phyloP scores from a whole-genome alignment of 2,329 filamentous ascomycete genomes.

The Ceratocystis variospora region DNA sequence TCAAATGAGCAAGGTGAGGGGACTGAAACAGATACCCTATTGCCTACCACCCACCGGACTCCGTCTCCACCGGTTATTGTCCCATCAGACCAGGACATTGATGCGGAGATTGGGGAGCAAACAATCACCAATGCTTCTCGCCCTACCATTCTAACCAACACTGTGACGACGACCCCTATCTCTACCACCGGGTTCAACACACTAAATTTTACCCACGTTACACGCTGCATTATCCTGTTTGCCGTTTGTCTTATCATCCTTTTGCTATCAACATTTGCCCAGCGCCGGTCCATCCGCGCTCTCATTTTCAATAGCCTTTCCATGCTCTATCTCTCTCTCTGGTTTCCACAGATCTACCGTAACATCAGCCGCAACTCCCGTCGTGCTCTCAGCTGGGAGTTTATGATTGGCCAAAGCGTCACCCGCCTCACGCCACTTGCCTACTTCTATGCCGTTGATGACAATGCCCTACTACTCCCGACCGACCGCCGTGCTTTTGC shows the following conservation, averaged over 20 bases:
- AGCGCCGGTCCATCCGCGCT: conserved; percentile 42
- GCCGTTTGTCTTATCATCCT: conserved; percentile 44
- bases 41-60: conserved; percentile 18
- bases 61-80: conserved; percentile 34
- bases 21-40: conserved; percentile 9
- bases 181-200: conserved; percentile 25
- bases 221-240: conserved; percentile 43
- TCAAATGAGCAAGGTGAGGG: conserved; percentile 5
- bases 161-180: conserved; percentile 24
- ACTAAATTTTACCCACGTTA: conserved; percentile 40
- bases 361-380: conserved; percentile 86
- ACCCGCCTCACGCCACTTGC: conserved; percentile 66
- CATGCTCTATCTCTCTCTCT: conserved; percentile 74
- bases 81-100: conserved; percentile 50
- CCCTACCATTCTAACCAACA: conserved; percentile 15
- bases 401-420: conserved; percentile 69
- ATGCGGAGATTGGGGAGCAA: conserved; percentile 41
- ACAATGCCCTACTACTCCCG: conserved; percentile 68
- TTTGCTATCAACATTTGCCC: conserved; percentile 45
- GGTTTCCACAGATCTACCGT: conserved; percentile 81
- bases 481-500: conserved; percentile 54
- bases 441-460: conserved; percentile 67
- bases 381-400: conserved; percentile 80
- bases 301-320: conserved; percentile 50
- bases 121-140: not conserved